These are phyloP conservation scores for Sphaerostilbella broomeana DNA, from an alignment of 2,329 filamentous ascomycete species.

Conservation along the genomic window DNA sequence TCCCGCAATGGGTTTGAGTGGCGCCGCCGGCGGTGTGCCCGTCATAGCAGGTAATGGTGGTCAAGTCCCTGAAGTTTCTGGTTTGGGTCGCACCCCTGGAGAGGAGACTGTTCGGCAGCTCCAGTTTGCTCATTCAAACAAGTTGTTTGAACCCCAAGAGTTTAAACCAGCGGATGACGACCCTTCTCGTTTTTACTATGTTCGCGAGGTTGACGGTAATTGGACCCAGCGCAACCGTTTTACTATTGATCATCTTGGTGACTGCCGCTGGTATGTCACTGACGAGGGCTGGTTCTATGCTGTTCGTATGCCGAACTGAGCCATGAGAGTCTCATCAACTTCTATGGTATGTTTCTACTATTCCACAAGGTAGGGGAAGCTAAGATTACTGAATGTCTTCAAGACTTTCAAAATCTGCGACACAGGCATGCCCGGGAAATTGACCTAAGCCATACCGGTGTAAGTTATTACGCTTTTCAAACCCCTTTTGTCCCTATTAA, in stretches of 20 bases:
- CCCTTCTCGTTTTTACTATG: constrained; percentile 54
- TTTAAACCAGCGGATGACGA: constrained; percentile 57
- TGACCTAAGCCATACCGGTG: too few relatives aligned
- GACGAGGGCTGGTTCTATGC: constrained; percentile 56
- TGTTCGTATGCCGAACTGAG: constrained; percentile 44
- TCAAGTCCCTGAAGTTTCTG: constrained; percentile 42
- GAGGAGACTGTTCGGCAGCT: constrained; percentile 43
- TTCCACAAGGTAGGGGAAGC: too few relatives aligned
- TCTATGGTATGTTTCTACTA: too few relatives aligned
- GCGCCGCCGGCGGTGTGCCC: constrained; percentile 20
- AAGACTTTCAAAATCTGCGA: too few relatives aligned
- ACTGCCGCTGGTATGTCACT: constrained; percentile 53
- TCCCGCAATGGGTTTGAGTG: constrained; percentile 22
- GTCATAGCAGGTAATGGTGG: constrained; percentile 37
- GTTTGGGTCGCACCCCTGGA: constrained; percentile 43
- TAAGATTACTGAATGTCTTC: too few relatives aligned
- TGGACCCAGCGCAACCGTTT: constrained; percentile 54
- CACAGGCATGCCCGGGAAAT: too few relatives aligned
- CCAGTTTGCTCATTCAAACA: constrained; percentile 43
- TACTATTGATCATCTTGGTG: constrained; percentile 52
- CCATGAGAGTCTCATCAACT: too few relatives aligned
- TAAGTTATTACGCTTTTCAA: too few relatives aligned
- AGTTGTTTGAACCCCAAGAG: constrained; percentile 52
- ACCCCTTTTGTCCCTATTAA: too few relatives aligned
- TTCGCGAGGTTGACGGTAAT: constrained; percentile 53